Conservation (phyloP, 495 filamentous ascomycete genomes). For the Neurospora sp. region DNA sequence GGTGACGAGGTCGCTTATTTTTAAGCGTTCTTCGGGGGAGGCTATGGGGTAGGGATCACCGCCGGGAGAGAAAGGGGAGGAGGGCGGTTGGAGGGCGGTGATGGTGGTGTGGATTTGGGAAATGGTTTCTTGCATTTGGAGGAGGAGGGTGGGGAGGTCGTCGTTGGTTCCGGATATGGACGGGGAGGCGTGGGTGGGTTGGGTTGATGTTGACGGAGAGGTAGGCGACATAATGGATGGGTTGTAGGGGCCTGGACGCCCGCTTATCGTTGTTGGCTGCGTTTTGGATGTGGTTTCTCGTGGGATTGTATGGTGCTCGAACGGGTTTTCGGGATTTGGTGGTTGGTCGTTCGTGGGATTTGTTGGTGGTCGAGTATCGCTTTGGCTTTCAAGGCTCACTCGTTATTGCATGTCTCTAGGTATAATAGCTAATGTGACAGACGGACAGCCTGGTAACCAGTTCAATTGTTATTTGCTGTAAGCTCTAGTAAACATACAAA, state of each 20-base stretch:
- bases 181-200: not conserved
- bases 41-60: not conserved
- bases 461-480: not conserved
- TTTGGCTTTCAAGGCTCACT: not conserved
- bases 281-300: not conserved
- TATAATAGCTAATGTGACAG: not conserved
- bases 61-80: rapidly evolving
- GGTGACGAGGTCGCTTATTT: conserved; percentile 23
- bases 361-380: not conserved
- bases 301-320: not conserved
- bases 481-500: not conserved
- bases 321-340: not conserved
- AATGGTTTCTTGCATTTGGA: conserved; percentile 28
- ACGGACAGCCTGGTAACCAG: not conserved
- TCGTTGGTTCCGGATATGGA: not conserved
- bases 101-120: conserved; percentile 22
- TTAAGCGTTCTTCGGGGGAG: conserved; percentile 15
- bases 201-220: not conserved
- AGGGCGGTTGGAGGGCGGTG: conserved; percentile 8
- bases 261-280: not conserved
- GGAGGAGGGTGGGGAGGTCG: conserved; percentile 23
- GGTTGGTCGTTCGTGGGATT: not conserved
- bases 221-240: not conserved
- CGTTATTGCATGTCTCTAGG: not conserved
- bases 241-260: not conserved